Evolutionary conservation across 2,329 filamentous ascomycete species (phyloP).

Genomic region (Aspergillus viridinutans): DNA sequence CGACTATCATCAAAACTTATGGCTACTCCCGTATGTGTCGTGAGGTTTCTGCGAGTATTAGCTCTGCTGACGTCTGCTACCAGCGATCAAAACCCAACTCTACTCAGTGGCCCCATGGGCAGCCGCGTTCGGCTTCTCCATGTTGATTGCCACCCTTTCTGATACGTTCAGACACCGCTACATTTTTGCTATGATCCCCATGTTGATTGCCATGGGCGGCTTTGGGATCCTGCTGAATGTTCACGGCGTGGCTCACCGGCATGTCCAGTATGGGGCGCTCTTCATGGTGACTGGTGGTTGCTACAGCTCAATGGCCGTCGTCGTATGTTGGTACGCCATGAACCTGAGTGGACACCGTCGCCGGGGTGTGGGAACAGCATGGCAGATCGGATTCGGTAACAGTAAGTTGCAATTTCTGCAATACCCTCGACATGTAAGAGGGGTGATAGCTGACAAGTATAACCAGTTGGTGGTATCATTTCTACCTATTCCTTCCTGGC

Average conservation of each 20-base stretch:
- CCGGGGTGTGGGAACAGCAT: conserved; percentile 66
- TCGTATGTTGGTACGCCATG: conserved; percentile 80
- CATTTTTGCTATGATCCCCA: conserved; percentile 64
- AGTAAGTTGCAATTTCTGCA: conserved; percentile 22
- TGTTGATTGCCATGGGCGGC: conserved; percentile 65
- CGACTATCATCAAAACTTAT: conserved; percentile 66
- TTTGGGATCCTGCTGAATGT: conserved; percentile 71
- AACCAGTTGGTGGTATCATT: conserved; percentile 66
- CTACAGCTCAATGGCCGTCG: conserved; percentile 86
- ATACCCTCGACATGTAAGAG: background rate
- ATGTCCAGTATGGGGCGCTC: conserved; percentile 71
- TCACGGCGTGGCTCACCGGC: conserved; percentile 54
- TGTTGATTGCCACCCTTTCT: conserved; percentile 67
- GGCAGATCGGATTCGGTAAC: conserved; percentile 76
- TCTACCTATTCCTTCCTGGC: conserved; percentile 66
- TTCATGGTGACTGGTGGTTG: conserved; percentile 77
- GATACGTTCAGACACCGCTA: conserved; percentile 72
- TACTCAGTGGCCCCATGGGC: conserved; percentile 58
- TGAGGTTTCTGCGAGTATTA: background rate
- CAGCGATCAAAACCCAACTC: conserved; percentile 49
- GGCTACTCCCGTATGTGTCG: conserved; percentile 49
- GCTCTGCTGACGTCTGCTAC: conserved; percentile 4
- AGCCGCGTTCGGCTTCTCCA: conserved; percentile 72
- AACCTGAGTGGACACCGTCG: conserved; percentile 71
- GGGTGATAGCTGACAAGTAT: conserved; percentile 5